Base-by-base conservation (phyloP, 2,329 filamentous ascomycete species). In the Dendrostoma leiphaemia region DNA sequence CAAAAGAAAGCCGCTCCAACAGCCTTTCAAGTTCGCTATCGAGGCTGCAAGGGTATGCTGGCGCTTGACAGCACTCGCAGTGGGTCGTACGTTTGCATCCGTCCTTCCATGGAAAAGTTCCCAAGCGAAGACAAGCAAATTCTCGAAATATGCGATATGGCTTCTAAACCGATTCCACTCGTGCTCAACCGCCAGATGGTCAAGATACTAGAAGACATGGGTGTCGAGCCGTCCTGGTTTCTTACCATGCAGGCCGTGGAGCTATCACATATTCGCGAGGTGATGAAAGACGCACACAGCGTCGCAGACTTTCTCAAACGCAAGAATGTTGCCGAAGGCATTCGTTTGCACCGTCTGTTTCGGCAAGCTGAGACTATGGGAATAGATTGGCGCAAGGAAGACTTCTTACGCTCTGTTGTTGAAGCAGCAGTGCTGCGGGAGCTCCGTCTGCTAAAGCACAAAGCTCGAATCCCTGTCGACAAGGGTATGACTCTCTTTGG, bases 181-280 rank as follows among this genome's bases (percentile, higher is more conserved):
- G 82, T 85, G 17, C 77, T 95, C 1, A 95, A 95, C 63, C 84
- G 88, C 1, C 89, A 90, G 60, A 76, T 92, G 57, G 91, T 95
- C 71, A 95, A 95, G 66, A 91, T 95, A 5, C 68, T 96, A 1
- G 91, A 96, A 64, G 91, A 95, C 60, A 84, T 93, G 67, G 78
- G 80, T 0, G 83, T 88, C 0, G 65, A 75, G 0, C 64, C 72
- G 1, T 53, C 69, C 0, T 86, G 81, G 66, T 93, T 96, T 60
- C 64, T 87, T 10, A 63, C 75, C 0, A 69, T 90, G 1, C 90
- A 94, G 66, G 71, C 75, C 1, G 71, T 73, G n/a, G 86, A 86
- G 26, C 70, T 94, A 3, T 60, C 77, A 0, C 72, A 78, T 12
- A 72, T 95, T 4, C 79, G 83, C 3, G 69, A 70, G 10, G 82